Evolutionary conservation across 2,329 filamentous ascomycete genomes (phyloP), one percentile per base, ranked within the genome.

Genomic region (Ascochyta lentis): DNA sequence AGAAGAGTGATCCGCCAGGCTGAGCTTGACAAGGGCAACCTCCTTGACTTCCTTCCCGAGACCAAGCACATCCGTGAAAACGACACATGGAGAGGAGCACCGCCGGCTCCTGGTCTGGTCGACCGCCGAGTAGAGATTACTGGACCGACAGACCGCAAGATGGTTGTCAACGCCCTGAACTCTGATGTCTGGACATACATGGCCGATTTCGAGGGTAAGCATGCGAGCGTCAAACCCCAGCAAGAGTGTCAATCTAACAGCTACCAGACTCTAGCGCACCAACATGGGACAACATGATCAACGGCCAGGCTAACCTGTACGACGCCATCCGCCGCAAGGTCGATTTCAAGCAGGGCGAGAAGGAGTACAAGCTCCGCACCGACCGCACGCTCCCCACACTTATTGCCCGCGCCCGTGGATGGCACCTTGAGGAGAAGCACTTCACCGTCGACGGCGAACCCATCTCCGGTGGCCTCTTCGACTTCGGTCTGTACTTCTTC

Each of bases 281-380:
- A 23, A 97, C 95, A 39, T 99, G 95, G 95, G 92, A 96, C 66
- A 98, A 98, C 82, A 98, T 98, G 93, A 89, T 98, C 82, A 96
- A 95, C 68, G 95, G 95, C 61, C 95, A 99, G 80, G 88, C 97
- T 66, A 99, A 98, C 82, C 86, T 99, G 54, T 96, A 97, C 82
- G 95, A 98, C 71, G 95, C 93, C 66, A 92, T 96, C 74, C 91
- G 95, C 71, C 89, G 87, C 67, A 90, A 97, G 79, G 87, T 98
- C 68, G 94, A 98, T 81, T 98, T 98, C 84, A 96, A 95, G 83
- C 89, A 93, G 73, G 93, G 93, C 61, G 82, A 87, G 70, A 99
- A 98, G 81, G 92, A 96, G 74, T 99, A 99, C 83, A 97, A 96
- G 83, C 89, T 99, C 59, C 91, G 94, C 63, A 96, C 90, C 57